Percentiles rank a stretch among this genome's conserved stretches.
Evolutionary conservation across 192 early-diverging fungal genomes (phyloP).

Genomic region (Irineochytrium annulatum): DNA sequence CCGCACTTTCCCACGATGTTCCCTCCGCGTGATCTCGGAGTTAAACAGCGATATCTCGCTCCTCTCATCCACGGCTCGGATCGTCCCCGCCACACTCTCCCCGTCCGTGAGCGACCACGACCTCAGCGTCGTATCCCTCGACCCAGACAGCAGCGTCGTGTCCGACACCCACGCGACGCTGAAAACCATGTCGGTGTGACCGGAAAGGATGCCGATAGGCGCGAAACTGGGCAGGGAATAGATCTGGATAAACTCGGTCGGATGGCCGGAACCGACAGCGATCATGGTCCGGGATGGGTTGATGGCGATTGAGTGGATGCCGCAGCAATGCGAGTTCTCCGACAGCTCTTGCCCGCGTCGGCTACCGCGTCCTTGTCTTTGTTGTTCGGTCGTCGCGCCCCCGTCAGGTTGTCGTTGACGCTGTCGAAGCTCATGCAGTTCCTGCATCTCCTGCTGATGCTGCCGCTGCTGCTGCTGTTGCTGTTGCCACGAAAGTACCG

Average conservation of each 20-base stretch:
- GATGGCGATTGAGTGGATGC: conserved; percentile 58
- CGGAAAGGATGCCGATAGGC: conserved; percentile 49
- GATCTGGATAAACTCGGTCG: conserved; percentile 54
- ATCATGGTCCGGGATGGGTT: conserved; percentile 61
- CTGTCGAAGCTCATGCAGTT: too few relatives aligned
- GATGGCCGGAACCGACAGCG: conserved; percentile 58
- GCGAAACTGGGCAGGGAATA: conserved; percentile 58
- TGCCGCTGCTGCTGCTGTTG: too few relatives aligned
- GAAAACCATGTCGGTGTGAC: conserved; percentile 67
- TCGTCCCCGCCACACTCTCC: neutral
- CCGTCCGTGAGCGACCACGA: conserved; percentile 12
- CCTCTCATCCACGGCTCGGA: too few relatives aligned
- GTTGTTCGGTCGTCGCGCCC: neutral
- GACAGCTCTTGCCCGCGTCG: too few relatives aligned
- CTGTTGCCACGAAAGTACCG: too few relatives aligned
- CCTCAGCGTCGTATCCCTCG: conserved; percentile 33
- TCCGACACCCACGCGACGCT: conserved; percentile 58
- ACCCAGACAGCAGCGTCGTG: conserved; percentile 54
- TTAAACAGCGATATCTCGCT: conserved; percentile 26
- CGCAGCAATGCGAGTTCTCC: conserved; percentile 25
- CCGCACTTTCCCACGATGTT: conserved; percentile 50
- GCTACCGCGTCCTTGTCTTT: too few relatives aligned
- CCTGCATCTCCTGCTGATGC: too few relatives aligned
- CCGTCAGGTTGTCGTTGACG: neutral
- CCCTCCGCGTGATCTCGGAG: conserved; percentile 20